phyloP scores from a whole-genome alignment of 2,329 filamentous ascomycete species.

The Botrytis cinerea region DNA sequence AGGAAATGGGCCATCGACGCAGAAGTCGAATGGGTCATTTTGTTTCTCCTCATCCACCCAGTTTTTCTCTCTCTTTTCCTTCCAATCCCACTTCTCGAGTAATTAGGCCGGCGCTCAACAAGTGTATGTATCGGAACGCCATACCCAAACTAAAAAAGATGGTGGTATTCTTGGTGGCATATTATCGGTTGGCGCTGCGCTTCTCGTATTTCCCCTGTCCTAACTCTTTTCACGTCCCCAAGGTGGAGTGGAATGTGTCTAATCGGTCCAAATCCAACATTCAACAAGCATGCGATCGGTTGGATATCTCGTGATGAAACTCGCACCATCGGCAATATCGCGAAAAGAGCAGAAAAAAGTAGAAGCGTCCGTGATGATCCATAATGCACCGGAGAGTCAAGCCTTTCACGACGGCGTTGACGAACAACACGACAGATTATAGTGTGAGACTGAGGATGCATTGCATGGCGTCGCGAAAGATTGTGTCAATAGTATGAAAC shows the following conservation, averaged over 20 bases:
- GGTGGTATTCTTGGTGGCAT: conserved; percentile 7
- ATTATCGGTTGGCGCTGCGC: background rate
- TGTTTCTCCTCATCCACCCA: too few species aligned
- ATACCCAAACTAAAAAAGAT: background rate
- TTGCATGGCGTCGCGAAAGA: background rate
- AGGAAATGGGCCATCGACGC: background rate
- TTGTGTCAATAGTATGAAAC: background rate
- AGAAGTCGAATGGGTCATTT: background rate
- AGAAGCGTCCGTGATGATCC: background rate
- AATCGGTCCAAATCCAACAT: background rate
- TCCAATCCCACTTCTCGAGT: background rate
- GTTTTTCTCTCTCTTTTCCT: background rate
- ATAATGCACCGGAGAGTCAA: background rate
- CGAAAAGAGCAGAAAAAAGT: too few species aligned
- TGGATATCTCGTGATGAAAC: conserved; percentile 9
- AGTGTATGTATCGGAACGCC: conserved; percentile 5
- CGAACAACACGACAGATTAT: background rate
- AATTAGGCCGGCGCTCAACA: background rate
- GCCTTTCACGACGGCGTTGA: background rate
- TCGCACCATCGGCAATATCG: background rate
- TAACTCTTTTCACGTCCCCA: background rate
- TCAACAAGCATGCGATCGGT: background rate
- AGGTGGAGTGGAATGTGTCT: conserved; percentile 1
- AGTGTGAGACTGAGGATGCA: background rate
- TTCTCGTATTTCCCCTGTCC: conserved; percentile 11